phyloP scores from a whole-genome alignment of 495 filamentous ascomycete genomes.

The Talaromyces adpressus region DNA sequence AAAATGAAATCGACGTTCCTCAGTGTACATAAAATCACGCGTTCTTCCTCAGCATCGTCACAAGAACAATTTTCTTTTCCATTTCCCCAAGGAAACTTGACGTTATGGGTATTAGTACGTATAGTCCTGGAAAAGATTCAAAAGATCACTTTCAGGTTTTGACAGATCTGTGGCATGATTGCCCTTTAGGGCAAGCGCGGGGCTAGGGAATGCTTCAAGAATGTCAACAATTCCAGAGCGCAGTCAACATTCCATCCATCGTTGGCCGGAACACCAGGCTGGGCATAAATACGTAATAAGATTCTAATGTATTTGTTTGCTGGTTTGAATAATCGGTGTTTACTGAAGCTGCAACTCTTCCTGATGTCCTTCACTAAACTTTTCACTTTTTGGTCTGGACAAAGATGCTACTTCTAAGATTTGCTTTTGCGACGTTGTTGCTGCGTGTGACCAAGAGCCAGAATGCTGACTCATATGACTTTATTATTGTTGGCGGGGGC shows the following conservation, averaged over 20 bases:
- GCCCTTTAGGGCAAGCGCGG: background rate
- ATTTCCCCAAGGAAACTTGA: too few species aligned
- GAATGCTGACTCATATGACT: constrained; percentile 26
- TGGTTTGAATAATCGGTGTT: background rate
- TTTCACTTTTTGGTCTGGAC: background rate
- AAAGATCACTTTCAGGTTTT: too few species aligned
- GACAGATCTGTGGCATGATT: too few species aligned
- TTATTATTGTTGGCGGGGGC: constrained; percentile 45
- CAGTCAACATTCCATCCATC: background rate
- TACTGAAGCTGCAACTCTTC: background rate
- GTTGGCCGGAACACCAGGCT: background rate
- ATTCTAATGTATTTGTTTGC: background rate
- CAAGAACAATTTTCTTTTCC: too few species aligned
- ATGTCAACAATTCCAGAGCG: background rate
- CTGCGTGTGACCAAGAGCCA: background rate
- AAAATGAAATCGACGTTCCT: too few species aligned
- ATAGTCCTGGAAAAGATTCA: too few species aligned
- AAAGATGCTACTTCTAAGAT: background rate
- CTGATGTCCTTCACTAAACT: background rate
- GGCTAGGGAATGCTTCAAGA: background rate
- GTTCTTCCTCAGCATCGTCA: too few species aligned
- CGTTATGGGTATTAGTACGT: too few species aligned
- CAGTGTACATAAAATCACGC: too few species aligned
- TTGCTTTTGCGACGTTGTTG: background rate
- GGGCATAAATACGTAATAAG: background rate